These are phyloP conservation scores for Phytophthora europaea DNA, from an alignment of 352 stramenopile genomes.

Conservation along the genomic window DNA sequence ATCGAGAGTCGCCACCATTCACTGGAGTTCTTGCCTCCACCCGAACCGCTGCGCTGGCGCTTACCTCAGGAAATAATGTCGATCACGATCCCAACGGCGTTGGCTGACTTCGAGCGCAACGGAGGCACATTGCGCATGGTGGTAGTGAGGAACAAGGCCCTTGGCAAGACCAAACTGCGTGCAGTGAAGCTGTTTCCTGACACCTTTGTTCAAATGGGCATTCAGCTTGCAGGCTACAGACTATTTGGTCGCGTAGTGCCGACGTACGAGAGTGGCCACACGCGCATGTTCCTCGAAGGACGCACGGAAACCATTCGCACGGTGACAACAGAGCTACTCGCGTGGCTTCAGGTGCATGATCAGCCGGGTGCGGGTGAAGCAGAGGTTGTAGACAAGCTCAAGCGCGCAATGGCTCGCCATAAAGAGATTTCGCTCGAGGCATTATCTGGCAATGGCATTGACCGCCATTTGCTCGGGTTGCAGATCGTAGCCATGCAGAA, in stretches of 20 bases:
- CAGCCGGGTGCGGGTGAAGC: conserved; percentile 55
- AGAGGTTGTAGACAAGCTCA: conserved; percentile 65
- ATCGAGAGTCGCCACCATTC: conserved; percentile 69
- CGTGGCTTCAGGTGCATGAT: conserved; percentile 74
- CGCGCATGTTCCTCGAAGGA: conserved; percentile 93
- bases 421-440: conserved; percentile 86
- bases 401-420: conserved; percentile 85
- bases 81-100: conserved; percentile 56
- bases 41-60: conserved; percentile 65
- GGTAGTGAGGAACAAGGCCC: conserved; percentile 85
- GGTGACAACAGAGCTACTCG: conserved; percentile 77
- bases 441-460: conserved; percentile 81
- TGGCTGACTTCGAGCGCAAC: conserved; percentile 73
- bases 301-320: conserved; percentile 92
- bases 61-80: conserved; percentile 46
- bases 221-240: conserved; percentile 93
- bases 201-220: conserved; percentile 95
- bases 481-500: conserved; percentile 86
- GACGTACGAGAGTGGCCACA: conserved; percentile 97
- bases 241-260: conserved; percentile 90
- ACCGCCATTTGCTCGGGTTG: conserved; percentile 95
- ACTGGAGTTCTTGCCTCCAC: conserved; percentile 63
- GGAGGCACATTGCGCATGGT: conserved; percentile 82
- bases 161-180: conserved; percentile 88
- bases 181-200: conserved; percentile 89